phyloP scores from a whole-genome alignment of 257 asterid genomes.

The Fraxinus anomala region DNA sequence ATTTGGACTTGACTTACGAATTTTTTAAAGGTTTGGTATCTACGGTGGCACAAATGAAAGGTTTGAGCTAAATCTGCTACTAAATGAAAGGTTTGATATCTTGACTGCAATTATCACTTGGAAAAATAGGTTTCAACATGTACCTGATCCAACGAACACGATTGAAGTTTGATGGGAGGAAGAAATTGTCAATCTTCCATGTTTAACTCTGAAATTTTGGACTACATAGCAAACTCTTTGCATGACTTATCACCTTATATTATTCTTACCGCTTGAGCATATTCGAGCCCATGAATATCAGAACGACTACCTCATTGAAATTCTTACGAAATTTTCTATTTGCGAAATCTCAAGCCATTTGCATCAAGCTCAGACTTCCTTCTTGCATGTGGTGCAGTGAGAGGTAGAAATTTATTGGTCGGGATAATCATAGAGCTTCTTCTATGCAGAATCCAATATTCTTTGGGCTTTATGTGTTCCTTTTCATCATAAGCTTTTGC shows the following conservation, averaged over 20 bases:
- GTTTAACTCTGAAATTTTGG: neutral
- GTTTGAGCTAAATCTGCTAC: no score
- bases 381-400: no score
- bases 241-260: neutral
- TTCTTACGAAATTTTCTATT: no score
- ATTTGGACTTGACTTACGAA: no score
- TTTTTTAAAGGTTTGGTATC: no score
- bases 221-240: neutral
- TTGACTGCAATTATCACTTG: no score
- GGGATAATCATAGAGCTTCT: neutral
- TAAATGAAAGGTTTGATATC: no score
- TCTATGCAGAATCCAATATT: conserved; percentile 28
- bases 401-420: no score
- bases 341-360: neutral
- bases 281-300: neutral
- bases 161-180: neutral
- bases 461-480: conserved; percentile 1
- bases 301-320: no score
- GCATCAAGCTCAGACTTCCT: neutral
- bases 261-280: neutral
- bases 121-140: neutral
- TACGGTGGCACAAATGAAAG: no score
- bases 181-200: neutral
- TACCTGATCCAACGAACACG: neutral
- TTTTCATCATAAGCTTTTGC: conserved; percentile 23